A percentile compares a stretch with the other conserved stretches of the same genome.
Evolutionary conservation across 2,329 filamentous ascomycete species (phyloP).

Genomic region (Arthrobotrys megalospora): DNA sequence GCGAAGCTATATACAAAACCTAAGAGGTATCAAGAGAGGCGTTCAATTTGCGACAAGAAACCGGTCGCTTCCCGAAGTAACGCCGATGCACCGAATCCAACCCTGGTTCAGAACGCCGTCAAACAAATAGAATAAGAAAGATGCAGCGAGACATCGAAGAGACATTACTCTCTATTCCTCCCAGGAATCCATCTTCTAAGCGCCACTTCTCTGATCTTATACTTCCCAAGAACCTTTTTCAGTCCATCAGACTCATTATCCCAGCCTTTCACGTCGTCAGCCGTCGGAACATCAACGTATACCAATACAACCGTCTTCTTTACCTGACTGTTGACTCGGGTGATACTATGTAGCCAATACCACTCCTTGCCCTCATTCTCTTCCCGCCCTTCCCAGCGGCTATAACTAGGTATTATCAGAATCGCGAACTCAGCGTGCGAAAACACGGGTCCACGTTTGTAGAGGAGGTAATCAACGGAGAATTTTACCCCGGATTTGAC

Average conservation of each 20-base stretch:
- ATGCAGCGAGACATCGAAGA: neutral
- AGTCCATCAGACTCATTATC: constrained; percentile 72
- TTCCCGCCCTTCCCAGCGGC: constrained; percentile 76
- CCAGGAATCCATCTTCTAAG: constrained; percentile 88
- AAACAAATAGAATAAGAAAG: neutral
- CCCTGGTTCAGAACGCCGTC: neutral
- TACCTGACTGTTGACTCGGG: constrained; percentile 89
- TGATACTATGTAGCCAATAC: constrained; percentile 90
- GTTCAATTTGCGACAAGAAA: neutral
- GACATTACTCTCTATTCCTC: constrained; percentile 75
- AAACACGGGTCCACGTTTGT: constrained; percentile 92
- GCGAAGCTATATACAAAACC: constrained; percentile 19
- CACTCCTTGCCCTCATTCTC: constrained; percentile 72
- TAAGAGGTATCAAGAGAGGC: constrained; percentile 17
- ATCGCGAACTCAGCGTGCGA: constrained; percentile 94
- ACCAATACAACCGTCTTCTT: constrained; percentile 89
- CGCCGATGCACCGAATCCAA: neutral
- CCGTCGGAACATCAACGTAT: constrained; percentile 90
- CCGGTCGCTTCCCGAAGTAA: neutral
- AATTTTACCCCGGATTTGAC: constrained; percentile 95
- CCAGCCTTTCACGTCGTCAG: constrained; percentile 70
- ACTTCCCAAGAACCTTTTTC: constrained; percentile 76
- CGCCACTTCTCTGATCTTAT: constrained; percentile 84
- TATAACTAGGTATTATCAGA: constrained; percentile 86
- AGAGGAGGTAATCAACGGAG: constrained; percentile 93